These are phyloP conservation scores for Talaromyces liani DNA, from an alignment of 495 filamentous ascomycete species.

Conservation along the genomic window DNA sequence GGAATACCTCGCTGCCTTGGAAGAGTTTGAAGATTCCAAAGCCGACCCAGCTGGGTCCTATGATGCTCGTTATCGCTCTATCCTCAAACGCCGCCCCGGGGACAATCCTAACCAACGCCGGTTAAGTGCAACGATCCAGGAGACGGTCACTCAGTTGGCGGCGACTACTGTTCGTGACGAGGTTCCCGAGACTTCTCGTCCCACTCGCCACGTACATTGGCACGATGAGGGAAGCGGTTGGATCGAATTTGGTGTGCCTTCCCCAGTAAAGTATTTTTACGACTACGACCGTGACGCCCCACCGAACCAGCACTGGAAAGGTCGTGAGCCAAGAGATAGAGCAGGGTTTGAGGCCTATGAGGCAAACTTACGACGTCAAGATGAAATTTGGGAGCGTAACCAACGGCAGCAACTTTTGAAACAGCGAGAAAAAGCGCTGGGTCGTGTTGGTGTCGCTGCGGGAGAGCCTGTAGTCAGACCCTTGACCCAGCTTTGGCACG, in stretches of 20 bases:
- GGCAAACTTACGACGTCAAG: slow-evolving; percentile 3
- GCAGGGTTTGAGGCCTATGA: background rate
- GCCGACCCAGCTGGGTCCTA: background rate
- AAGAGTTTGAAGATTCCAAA: background rate
- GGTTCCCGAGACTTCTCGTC: background rate
- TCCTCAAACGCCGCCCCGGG: background rate
- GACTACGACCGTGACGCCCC: too few species aligned
- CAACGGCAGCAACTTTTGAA: slow-evolving; percentile 8
- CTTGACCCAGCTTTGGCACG: slow-evolving; percentile 38
- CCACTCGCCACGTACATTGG: background rate
- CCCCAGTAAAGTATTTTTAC: background rate
- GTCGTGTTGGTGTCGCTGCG: slow-evolving; percentile 16
- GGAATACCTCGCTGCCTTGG: background rate
- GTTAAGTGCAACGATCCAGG: background rate
- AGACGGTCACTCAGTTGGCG: background rate
- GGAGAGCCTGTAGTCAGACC: slow-evolving; percentile 32
- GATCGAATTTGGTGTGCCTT: background rate
- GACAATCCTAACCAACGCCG: background rate
- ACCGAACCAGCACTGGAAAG: background rate
- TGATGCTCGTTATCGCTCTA: background rate
- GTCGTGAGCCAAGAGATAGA: background rate
- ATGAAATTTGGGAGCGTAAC: background rate
- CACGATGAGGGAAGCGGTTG: background rate
- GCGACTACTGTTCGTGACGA: background rate
- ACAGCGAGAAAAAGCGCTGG: slow-evolving; percentile 8